Conservation (phyloP, 208 protist genomes). For the Porcisia deanei region DNA sequence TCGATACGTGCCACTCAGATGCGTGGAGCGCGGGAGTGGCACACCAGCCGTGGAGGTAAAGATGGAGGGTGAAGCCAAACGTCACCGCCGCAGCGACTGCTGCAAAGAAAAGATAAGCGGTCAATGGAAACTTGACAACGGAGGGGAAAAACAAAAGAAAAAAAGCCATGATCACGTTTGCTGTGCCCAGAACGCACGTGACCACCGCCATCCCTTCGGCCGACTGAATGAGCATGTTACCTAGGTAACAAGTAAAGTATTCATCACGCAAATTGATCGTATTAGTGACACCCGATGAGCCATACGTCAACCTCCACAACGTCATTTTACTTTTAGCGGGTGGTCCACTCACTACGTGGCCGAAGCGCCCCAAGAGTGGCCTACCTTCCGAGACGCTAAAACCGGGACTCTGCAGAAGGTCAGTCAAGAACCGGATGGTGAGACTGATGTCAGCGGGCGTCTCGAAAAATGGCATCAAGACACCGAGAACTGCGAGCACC, state of each 20-base stretch:
- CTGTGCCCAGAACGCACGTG: constrained; percentile 33
- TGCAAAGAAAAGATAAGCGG: constrained; percentile 41
- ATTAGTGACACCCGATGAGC: neutral
- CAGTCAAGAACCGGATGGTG: constrained; percentile 3
- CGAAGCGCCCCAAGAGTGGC: constrained; percentile 13
- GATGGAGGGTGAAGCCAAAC: constrained; percentile 31
- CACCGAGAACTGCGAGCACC: constrained; percentile 22
- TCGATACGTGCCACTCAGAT: constrained; percentile 20
- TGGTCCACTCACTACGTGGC: constrained; percentile 7
- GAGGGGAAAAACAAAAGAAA: constrained; percentile 35
- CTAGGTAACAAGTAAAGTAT: constrained; percentile 52
- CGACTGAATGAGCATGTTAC: constrained; percentile 50
- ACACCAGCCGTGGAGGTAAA: constrained; percentile 57
- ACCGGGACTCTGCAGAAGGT: neutral
- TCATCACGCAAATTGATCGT: constrained; percentile 21
- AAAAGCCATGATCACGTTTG: constrained; percentile 43
- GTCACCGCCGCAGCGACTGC: constrained; percentile 21
- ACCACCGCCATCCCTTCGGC: constrained; percentile 51
- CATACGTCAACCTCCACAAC: constrained; percentile 30
- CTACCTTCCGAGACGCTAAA: constrained; percentile 9
- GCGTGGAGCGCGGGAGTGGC: constrained; percentile 15
- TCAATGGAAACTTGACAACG: constrained; percentile 40
- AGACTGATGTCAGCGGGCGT: constrained; percentile 3
- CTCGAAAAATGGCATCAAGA: constrained; percentile 25
- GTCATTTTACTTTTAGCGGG: constrained; percentile 31